A percentile compares a stretch with the other conserved stretches of the same genome.
Conservation (phyloP, 2,329 filamentous ascomycete genomes). For the Penicillium psychrosexuale region DNA sequence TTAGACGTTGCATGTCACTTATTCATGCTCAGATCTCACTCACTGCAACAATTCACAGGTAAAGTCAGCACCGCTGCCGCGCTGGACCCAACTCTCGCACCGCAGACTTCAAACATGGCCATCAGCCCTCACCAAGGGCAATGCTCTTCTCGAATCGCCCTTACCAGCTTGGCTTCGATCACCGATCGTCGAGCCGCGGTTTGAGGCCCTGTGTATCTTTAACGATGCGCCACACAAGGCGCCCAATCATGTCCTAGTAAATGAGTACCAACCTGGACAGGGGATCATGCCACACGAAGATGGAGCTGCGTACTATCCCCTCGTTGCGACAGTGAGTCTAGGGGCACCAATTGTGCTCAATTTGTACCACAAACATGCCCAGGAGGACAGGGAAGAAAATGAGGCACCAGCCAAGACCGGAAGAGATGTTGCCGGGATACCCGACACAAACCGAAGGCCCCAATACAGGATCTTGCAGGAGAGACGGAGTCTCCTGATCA, state of each 20-base stretch:
- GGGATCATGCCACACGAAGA: constrained; percentile 99
- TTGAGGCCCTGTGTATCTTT: constrained; percentile 52
- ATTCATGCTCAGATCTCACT: background rate
- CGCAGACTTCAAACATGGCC: constrained; percentile 90
- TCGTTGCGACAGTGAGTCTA: constrained; percentile 88
- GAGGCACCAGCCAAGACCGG: constrained; percentile 1
- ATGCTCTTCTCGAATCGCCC: constrained; percentile 68
- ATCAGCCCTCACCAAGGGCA: constrained; percentile 69
- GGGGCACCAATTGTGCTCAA: constrained; percentile 75
- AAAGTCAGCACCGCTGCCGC: constrained; percentile 63
- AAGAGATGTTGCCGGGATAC: background rate
- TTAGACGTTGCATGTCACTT: background rate
- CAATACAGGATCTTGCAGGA: constrained; percentile 73
- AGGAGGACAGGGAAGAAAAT: constrained; percentile 26
- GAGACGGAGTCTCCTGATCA: constrained; percentile 67
- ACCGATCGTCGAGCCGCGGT: constrained; percentile 62
- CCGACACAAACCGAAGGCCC: background rate
- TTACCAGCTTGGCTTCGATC: constrained; percentile 72
- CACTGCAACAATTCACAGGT: constrained; percentile 26
- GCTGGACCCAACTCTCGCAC: constrained; percentile 85
- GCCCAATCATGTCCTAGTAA: constrained; percentile 90
- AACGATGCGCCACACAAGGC: constrained; percentile 64
- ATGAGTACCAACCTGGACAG: constrained; percentile 82
- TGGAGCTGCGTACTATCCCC: constrained; percentile 77
- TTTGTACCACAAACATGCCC: constrained; percentile 60